phyloP scores from a whole-genome alignment of 805 yeast species.

The Komagataella ulmi region DNA sequence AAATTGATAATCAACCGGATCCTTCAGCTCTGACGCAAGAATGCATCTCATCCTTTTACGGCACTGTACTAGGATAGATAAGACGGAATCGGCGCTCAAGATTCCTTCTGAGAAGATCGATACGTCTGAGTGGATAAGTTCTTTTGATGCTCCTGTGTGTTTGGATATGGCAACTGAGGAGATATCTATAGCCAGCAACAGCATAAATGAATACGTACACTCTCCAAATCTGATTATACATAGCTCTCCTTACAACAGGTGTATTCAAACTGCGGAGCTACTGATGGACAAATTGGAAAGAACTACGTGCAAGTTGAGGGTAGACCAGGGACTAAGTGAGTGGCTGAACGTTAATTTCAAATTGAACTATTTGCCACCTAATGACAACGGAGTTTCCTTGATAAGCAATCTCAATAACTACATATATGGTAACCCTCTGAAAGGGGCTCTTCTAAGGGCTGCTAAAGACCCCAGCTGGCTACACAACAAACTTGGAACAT shows the following conservation, averaged over 20 bases:
- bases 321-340: conserved; percentile 28
- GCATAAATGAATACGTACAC: not conserved
- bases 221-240: conserved; percentile 16
- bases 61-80: conserved; percentile 19
- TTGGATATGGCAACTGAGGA: conserved; percentile 10
- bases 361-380: conserved; percentile 26
- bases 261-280: conserved; percentile 26
- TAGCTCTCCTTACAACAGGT: conserved; percentile 29
- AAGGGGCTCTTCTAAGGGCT: conserved; percentile 6
- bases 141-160: conserved; percentile 22
- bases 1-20: not conserved
- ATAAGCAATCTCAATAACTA: conserved; percentile 24
- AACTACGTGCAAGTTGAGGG: conserved; percentile 14
- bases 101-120: conserved; percentile 5
- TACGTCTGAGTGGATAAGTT: conserved; percentile 18
- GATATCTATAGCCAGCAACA: conserved; percentile 14
- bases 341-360: conserved; percentile 29
- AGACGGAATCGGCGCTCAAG: conserved; percentile 2
- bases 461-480: conserved; percentile 17
- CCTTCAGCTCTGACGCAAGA: not conserved
- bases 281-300: conserved; percentile 5
- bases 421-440: conserved; percentile 10
- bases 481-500: conserved; percentile 23
- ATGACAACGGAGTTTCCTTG: conserved; percentile 28
- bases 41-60: conserved; percentile 20